Evolutionary conservation across 148 eudicot genomes (phyloP).

Genomic region (Agrostemma githago): DNA sequence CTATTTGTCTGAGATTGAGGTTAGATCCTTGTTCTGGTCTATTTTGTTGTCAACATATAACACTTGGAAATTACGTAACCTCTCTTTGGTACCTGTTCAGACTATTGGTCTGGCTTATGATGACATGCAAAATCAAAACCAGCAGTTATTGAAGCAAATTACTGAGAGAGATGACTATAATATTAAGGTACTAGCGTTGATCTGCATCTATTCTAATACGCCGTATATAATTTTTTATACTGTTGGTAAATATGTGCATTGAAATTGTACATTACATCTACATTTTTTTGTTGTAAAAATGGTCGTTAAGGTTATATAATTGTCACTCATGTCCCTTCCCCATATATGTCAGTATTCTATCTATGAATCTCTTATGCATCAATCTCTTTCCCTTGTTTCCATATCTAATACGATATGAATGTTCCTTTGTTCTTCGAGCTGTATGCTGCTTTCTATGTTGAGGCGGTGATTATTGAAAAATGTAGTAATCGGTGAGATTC

Average conservation of each 20-base stretch:
- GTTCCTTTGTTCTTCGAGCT: not conserved
- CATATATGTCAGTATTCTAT: not conserved
- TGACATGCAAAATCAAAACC: slow-evolving; percentile 91
- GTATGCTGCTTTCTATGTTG: not conserved
- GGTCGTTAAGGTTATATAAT: not conserved
- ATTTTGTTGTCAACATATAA: slow-evolving; percentile 3
- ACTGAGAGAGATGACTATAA: slow-evolving; percentile 95
- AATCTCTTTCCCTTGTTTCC: not conserved
- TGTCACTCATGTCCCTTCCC: not conserved
- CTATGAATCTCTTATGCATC: not conserved
- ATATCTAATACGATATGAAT: not conserved
- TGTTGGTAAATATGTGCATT: not conserved
- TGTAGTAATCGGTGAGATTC: not conserved
- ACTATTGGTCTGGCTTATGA: slow-evolving; percentile 90
- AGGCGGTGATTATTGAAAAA: not conserved
- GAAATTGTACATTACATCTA: not conserved
- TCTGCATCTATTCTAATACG: not conserved
- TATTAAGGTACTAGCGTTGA: slow-evolving; percentile 51
- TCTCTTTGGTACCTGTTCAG: slow-evolving; percentile 30
- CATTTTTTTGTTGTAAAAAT: not conserved
- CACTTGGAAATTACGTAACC: not conserved
- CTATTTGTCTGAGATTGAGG: slow-evolving; percentile 92
- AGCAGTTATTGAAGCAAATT: slow-evolving; percentile 79
- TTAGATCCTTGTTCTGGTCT: slow-evolving; percentile 19
- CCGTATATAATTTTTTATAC: not conserved